Base-by-base conservation (phyloP, 139 green algal species). In the Nannochloris sp. region DNA sequence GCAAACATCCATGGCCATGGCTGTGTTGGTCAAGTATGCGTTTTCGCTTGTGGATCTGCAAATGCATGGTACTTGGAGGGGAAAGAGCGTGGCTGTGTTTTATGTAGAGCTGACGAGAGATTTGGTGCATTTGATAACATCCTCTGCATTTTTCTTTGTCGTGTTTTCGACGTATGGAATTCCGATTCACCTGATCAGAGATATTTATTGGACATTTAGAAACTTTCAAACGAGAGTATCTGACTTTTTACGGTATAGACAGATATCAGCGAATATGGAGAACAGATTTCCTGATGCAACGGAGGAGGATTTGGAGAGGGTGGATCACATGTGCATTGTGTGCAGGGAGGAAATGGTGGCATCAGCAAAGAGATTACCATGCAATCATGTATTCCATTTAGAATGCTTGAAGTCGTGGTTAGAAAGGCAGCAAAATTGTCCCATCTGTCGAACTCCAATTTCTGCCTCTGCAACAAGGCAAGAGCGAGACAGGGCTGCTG, bases 51-150 rank as follows among this genome's bases (percentile, higher is more conserved):
- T 84, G 8, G 88, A 97, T 65, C 55, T 77, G 25, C 69, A 74
- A 4, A 75, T 94, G 78, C 86, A 96, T 46, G 93, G 93, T 14
- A 76, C 79, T 18, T 99, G 93, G 92, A 86, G 92, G 56, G 70
- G 77, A 49, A 95, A 95, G 72, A 61, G 69, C 19, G 58, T 81
- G 68, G 86, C 85, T 61, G 85, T 96, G 15, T 97, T 99, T 75
- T 98, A 98, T 78, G 73, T 98, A 56, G 89, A 99, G 70, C 89
- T 99, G 18, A 65, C 96, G 27, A 88, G 85, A 18, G 93, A 99
- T 78, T 65, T 98, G 68, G 70, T 98, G 61, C 92, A 98, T 75
- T 84, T 99, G 9, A 88, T 90, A 56, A 89, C 97, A 51, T 99
- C 98, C 79, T 46, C 84, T 48, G 75, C 87, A 53, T 99, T 99